Conservation (phyloP, 345 rosid genomes). For the Eucalyptus guilfoylei region DNA sequence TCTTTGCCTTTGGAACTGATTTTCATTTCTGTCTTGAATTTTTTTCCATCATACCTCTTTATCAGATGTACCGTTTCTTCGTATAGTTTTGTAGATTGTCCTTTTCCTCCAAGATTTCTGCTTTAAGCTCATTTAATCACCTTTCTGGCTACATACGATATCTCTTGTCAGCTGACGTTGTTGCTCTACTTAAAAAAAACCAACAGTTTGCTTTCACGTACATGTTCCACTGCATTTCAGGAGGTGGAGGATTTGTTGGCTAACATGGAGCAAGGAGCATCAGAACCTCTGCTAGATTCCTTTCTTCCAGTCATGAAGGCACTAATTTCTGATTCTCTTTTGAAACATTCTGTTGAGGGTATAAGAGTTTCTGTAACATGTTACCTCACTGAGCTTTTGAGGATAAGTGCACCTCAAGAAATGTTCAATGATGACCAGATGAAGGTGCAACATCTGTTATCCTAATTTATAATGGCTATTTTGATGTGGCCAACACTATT, state of each 20-base stretch:
- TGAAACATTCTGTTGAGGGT: slow-evolving; percentile 39
- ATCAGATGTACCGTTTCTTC: background rate
- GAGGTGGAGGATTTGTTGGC: too few relatives aligned
- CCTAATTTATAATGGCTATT: background rate
- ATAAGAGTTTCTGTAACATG: slow-evolving; percentile 55
- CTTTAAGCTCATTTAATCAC: background rate
- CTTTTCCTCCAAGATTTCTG: background rate
- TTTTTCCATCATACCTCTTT: background rate
- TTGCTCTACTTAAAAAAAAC: too few relatives aligned
- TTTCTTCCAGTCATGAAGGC: slow-evolving; percentile 50
- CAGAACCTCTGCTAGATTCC: slow-evolving; percentile 24
- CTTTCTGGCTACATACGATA: background rate
- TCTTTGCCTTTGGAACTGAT: background rate
- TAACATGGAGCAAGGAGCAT: slow-evolving; percentile 54
- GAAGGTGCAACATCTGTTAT: slow-evolving; percentile 34
- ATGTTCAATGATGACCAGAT: slow-evolving; percentile 56
- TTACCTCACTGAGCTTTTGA: slow-evolving; percentile 52
- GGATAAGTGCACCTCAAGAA: slow-evolving; percentile 73
- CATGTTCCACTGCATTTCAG: too few relatives aligned
- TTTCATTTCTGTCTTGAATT: background rate
- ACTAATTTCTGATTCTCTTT: slow-evolving; percentile 30
- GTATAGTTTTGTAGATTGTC: background rate
- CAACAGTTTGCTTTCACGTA: too few relatives aligned
- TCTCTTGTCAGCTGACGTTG: background rate
- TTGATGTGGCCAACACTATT: background rate